Conservation (phyloP, 2,329 filamentous ascomycete species). For the Aspergillus ochraceus region DNA sequence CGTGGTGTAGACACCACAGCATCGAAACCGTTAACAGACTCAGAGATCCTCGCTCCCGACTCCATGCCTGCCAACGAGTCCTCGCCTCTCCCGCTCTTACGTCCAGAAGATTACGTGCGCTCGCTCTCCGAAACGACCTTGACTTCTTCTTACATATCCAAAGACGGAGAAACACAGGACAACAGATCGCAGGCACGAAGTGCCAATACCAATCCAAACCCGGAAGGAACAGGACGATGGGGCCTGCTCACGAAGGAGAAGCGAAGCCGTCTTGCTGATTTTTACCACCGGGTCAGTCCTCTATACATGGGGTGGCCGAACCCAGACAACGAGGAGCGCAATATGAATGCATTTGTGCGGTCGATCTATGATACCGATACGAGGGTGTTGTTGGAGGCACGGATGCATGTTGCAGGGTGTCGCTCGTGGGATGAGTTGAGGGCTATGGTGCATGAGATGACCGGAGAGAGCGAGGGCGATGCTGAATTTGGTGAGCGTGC, state of each 20-base stretch:
- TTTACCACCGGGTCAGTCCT: too few species aligned
- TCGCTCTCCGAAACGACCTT: conserved; percentile 16
- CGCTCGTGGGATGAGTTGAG: conserved; percentile 22
- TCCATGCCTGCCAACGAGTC: conserved; percentile 10
- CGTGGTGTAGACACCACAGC: not conserved
- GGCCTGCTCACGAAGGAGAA: not conserved
- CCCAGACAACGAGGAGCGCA: too few species aligned
- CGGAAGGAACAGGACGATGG: conserved; percentile 19
- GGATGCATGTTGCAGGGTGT: conserved; percentile 26
- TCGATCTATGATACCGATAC: conserved; percentile 26
- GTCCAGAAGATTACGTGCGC: not conserved
- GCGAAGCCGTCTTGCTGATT: not conserved
- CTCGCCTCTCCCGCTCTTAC: not conserved
- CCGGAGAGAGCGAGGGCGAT: not conserved
- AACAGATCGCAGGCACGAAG: not conserved
- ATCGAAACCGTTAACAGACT: not conserved
- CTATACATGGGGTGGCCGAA: too few species aligned
- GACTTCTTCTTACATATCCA: not conserved
- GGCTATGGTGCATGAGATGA: conserved; percentile 12
- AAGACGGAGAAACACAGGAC: not conserved
- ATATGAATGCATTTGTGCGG: conserved; percentile 25
- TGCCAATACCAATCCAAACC: not conserved
- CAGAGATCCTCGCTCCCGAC: conserved; percentile 17
- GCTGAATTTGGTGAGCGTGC: not conserved
- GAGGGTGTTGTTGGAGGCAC: conserved; percentile 21